Conservation (phyloP, 2,329 filamentous ascomycete species). For the Monosporascus sp. region DNA sequence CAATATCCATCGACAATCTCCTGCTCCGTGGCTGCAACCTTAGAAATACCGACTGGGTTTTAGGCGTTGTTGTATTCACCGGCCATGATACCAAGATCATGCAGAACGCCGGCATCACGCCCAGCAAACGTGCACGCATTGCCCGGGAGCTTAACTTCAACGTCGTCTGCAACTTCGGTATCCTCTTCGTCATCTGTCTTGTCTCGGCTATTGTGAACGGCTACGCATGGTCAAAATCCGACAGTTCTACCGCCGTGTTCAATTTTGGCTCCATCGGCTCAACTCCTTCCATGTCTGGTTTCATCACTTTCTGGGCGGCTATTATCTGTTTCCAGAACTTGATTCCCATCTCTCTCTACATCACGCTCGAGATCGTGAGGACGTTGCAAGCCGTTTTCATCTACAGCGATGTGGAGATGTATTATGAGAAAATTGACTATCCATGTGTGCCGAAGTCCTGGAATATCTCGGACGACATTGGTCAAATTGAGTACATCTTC, state of each 20-base stretch:
- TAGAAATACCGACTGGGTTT: constrained; percentile 91
- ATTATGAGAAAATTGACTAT: constrained; percentile 90
- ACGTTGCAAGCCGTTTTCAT: constrained; percentile 95
- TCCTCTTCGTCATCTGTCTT: constrained; percentile 86
- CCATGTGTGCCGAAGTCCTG: constrained; percentile 96
- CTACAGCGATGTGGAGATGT: constrained; percentile 94
- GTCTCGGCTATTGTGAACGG: constrained; percentile 82
- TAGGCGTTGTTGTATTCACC: constrained; percentile 90
- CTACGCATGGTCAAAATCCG: constrained; percentile 67
- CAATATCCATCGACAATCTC: constrained; percentile 91
- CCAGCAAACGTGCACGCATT: constrained; percentile 87
- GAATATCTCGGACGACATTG: constrained; percentile 98
- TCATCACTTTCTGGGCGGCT: constrained; percentile 95
- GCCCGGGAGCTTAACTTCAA: constrained; percentile 95
- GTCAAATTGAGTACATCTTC: constrained; percentile 98
- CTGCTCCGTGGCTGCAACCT: constrained; percentile 89
- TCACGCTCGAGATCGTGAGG: constrained; percentile 91
- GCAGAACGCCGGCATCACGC: constrained; percentile 95
- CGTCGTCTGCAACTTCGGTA: constrained; percentile 91
- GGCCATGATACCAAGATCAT: constrained; percentile 98
- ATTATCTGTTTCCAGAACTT: constrained; percentile 97
- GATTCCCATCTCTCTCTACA: constrained; percentile 96
- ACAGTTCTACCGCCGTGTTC: constrained; percentile 75
- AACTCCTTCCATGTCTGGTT: constrained; percentile 71
- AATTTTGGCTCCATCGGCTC: constrained; percentile 80